phyloP scores from a whole-genome alignment of 148 eudicot genomes.

The Arctostaphylos glauca region DNA sequence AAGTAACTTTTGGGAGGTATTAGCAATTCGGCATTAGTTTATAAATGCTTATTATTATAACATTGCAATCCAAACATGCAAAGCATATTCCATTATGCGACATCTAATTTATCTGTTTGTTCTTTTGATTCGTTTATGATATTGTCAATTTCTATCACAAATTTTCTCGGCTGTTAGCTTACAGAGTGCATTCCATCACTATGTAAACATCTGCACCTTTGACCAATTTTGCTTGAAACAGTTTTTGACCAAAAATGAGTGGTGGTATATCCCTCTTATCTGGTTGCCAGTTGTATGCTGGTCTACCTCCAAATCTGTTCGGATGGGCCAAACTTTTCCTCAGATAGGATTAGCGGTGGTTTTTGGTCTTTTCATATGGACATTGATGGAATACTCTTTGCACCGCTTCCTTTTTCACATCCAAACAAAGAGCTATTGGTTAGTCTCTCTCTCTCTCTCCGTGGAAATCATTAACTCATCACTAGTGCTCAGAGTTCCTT shows the following conservation, averaged over 20 bases:
- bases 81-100: neutral
- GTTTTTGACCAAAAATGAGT: conserved; percentile 71
- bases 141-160: neutral
- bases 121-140: neutral
- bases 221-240: conserved; percentile 34
- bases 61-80: neutral
- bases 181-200: neutral
- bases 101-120: neutral
- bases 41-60: neutral
- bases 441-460: conserved; percentile 16
- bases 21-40: neutral
- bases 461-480: too few species aligned
- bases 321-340: conserved; percentile 49
- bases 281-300: conserved; percentile 94
- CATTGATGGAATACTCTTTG: conserved; percentile 74
- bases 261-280: conserved; percentile 81
- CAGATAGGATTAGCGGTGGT: conserved; percentile 44
- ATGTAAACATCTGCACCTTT: neutral
- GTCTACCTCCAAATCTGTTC: conserved; percentile 44
- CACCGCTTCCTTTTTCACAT: conserved; percentile 97
- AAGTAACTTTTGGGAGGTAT: conserved; percentile 92
- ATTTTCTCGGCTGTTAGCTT: neutral
- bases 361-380: conserved; percentile 76
- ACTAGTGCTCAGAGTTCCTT: neutral
- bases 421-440: conserved; percentile 86